A percentile compares a stretch with the other conserved stretches of the same genome.
Evolutionary conservation across 208 protist genomes (phyloP).

Genomic region (Phytomonas sp.): DNA sequence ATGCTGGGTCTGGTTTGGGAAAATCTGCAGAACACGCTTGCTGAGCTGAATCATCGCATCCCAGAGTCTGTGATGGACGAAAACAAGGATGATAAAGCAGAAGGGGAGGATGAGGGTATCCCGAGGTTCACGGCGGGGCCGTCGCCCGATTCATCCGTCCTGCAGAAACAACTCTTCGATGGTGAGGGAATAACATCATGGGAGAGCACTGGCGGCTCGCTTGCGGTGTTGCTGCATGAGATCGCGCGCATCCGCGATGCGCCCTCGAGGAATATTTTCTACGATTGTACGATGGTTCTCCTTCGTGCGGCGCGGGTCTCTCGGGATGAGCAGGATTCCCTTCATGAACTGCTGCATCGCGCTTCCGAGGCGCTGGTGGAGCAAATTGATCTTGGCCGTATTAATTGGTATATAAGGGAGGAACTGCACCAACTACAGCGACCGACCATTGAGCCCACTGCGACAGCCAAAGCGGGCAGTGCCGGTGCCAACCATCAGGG

Average conservation of each 20-base stretch:
- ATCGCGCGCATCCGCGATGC: conserved; percentile 52
- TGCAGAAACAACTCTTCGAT: conserved; percentile 6
- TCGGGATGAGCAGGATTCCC: conserved; percentile 18
- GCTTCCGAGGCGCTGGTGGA: conserved; percentile 31
- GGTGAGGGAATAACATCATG: neutral
- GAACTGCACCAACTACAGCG: conserved; percentile 15
- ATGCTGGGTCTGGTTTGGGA: conserved; percentile 32
- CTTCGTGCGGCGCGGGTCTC: conserved; percentile 53
- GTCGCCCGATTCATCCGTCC: neutral
- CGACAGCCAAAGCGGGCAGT: conserved; percentile 1
- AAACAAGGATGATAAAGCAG: neutral
- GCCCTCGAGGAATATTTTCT: conserved; percentile 28
- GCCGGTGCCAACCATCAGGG: neutral
- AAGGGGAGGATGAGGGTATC: neutral
- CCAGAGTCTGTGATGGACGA: neutral
- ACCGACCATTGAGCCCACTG: neutral
- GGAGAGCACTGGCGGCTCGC: conserved; percentile 17
- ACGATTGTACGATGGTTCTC: conserved; percentile 46
- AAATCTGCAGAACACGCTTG: conserved; percentile 34
- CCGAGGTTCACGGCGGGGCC: neutral
- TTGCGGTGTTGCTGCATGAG: conserved; percentile 29
- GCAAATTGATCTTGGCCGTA: conserved; percentile 12
- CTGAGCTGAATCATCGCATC: conserved; percentile 4
- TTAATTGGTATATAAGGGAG: conserved; percentile 9
- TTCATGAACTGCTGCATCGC: conserved; percentile 37